phyloP scores from a whole-genome alignment of 1,284 basidiomycete species.

The Ustilago xerochloae region DNA sequence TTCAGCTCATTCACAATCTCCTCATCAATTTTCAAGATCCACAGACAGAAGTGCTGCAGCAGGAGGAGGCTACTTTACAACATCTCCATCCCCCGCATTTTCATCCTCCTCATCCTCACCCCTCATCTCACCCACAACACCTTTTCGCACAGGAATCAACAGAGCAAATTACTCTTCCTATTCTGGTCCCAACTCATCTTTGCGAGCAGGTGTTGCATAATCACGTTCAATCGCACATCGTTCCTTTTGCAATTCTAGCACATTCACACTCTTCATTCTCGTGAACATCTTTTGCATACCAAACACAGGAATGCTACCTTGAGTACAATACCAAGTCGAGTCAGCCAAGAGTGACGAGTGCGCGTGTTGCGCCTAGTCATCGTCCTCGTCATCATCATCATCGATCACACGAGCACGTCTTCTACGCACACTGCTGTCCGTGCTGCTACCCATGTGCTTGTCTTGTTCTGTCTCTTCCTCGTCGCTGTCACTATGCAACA shows the following conservation, averaged over 20 bases:
- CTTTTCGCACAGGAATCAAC: slow-evolving; percentile 8
- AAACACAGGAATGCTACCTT: too few species aligned
- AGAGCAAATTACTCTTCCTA: not conserved
- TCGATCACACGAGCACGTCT: slow-evolving; percentile 28
- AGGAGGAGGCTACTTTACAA: not conserved
- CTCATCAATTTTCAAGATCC: not conserved
- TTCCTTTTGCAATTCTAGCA: too few species aligned
- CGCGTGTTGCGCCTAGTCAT: not conserved
- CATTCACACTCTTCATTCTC: too few species aligned
- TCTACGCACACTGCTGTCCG: slow-evolving; percentile 24
- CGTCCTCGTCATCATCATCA: slow-evolving; percentile 22
- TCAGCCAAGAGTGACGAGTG: too few species aligned
- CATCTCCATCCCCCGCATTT: not conserved
- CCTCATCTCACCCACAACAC: slow-evolving; percentile 3
- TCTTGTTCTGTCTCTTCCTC: slow-evolving; percentile 3
- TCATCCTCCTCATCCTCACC: not conserved
- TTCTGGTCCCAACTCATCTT: not conserved
- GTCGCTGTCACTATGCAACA: slow-evolving; percentile 1
- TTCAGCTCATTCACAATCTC: not conserved
- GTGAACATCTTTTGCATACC: too few species aligned
- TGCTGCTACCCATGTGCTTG: slow-evolving; percentile 14
- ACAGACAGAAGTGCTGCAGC: not conserved
- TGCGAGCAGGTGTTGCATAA: slow-evolving; percentile 8
- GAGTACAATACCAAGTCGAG: too few species aligned
- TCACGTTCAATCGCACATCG: not conserved